Base-by-base conservation (phyloP, 2,329 filamentous ascomycete genomes). In the Incumbomyces delicatus region DNA sequence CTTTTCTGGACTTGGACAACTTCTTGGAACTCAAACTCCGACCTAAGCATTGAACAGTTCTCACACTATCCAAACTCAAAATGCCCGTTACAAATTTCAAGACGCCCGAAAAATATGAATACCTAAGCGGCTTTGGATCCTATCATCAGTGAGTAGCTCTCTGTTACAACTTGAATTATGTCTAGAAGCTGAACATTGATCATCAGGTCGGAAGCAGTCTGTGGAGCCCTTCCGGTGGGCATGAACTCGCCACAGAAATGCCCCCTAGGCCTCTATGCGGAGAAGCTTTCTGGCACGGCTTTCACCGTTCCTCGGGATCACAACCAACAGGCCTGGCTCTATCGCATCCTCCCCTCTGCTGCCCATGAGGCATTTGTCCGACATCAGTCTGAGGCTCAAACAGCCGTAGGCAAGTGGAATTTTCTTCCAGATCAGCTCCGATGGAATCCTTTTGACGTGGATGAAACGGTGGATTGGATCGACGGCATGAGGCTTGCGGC, bases 321-420 rank as follows among this genome's bases (percentile, higher is more conserved):
- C 57, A 78, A 78, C 59, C 72, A 75, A 58, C 76, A 78, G 56
- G 68, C 75, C 50, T 79, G 75, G 76, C 65, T 79, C 14, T 77
- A 79, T 54, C 71, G 76, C 31, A 71, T 75, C 49, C 65, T 75
- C 1, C 75, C 76, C 5, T 74, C 75, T 2, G 73, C 73, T 38
- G 71, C 72, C 8, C 76, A 78, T 60, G 67, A 31, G 11, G 46
- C 39, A 22, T 54, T 50, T 31, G 34, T 35, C 12, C 50, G 45
- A 3, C 50, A 53, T 18, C 18, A 37, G 30, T 6, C 11, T 14
- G n/a, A 37, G n/a, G 32, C 34, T 7, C 18, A 46, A n/a, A 35
- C 16, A 12, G 13, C 34, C 6, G 33, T n/a, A 3, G 69, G 76
- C 50, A 70, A 69, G 14, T 59, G 61, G 29, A 35, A 42, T 20